Conservation (phyloP, 2,329 filamentous ascomycete species). For the Fusarium odoratissimum region DNA sequence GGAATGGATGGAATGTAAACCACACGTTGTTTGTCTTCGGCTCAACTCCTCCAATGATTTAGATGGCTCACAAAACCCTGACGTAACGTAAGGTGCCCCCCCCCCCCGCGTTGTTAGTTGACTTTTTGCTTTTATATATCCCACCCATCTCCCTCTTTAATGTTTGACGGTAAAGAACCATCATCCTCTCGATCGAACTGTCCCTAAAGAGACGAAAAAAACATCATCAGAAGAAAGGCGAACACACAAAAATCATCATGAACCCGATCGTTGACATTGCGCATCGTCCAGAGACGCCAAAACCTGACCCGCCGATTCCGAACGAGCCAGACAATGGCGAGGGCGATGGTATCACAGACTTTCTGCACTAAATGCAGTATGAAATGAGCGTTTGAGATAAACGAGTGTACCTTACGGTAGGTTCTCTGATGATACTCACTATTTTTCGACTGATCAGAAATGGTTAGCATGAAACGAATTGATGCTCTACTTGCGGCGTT, state of each 20-base stretch:
- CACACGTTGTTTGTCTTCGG: conserved; percentile 14
- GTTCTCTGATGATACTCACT: not conserved
- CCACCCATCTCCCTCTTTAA: conserved; percentile 1
- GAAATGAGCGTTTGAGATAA: not conserved
- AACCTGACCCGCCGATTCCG: conserved; percentile 47
- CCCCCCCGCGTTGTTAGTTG: conserved; percentile 25
- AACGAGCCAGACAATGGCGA: conserved; percentile 47
- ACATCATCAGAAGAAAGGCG: not conserved
- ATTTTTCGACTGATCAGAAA: conserved; percentile 28
- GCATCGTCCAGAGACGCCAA: conserved; percentile 49
- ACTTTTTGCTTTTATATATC: conserved; percentile 28
- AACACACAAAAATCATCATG: conserved; percentile 12
- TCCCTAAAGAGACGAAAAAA: not conserved
- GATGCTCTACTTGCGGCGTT: conserved; percentile 21
- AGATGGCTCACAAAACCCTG: conserved; percentile 24
- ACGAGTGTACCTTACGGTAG: conserved; percentile 14
- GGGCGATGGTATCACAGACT: conserved; percentile 49
- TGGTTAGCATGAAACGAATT: conserved; percentile 19
- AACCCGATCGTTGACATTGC: conserved; percentile 10
- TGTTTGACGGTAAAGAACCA: not conserved
- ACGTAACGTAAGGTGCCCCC: conserved; percentile 31
- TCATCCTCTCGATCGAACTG: not conserved
- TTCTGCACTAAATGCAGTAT: conserved; percentile 14
- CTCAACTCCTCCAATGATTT: conserved; percentile 21
- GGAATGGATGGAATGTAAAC: conserved; percentile 25